Base-by-base conservation (phyloP, 1,284 basidiomycete species). In the Sanghuangporus sanghuang region DNA sequence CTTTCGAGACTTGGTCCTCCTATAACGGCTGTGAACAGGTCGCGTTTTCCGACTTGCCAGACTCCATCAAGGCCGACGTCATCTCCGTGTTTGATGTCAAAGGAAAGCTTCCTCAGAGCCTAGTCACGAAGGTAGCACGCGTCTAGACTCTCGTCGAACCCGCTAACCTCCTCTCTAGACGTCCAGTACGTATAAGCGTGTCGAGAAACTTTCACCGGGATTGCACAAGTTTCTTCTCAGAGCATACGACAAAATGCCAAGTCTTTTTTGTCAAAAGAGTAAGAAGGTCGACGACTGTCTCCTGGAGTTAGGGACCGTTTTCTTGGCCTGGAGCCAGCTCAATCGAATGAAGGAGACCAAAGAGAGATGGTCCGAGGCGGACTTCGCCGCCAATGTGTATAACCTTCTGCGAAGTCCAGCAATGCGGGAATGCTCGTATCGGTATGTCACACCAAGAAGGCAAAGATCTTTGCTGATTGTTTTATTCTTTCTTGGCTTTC, bases 301-400 rank as follows among this genome's bases (percentile, higher is more conserved):
- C 39, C 69, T 75, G 6, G 77, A 79, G 35, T 67, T 83, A 21
- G 71, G 72, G 35, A 70, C 65, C 4, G 78, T 84, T 6, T 79
- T 75, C 60, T 69, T 71, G 2, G 80, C 81, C 2, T 84, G 80
- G 79, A 73, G 75, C 35, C 74, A 75, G 39, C 73, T 84, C 2
- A 69, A 70, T 6, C 72, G 70, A 63, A 80, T 84, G 80, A 75
- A 72, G 23, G 70, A 71, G 6, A 76, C 77, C 2, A 76, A 76
- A 21, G 77, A 80, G 62, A 79, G 74, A 66, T 81, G 77, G 73
- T 83, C 81, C 2, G 84, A 85, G 67, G 80, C 81, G 0, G 83
- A 85, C 65, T 84, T 78, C 64, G 81, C 78, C n/a, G 76, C 77
- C 12, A 81, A 81, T 62, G 81, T 85, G 81, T 85, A 85, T 65